Conservation (phyloP, 176 grass and related monocot genomes). For the Rhynchospora tenuis region DNA sequence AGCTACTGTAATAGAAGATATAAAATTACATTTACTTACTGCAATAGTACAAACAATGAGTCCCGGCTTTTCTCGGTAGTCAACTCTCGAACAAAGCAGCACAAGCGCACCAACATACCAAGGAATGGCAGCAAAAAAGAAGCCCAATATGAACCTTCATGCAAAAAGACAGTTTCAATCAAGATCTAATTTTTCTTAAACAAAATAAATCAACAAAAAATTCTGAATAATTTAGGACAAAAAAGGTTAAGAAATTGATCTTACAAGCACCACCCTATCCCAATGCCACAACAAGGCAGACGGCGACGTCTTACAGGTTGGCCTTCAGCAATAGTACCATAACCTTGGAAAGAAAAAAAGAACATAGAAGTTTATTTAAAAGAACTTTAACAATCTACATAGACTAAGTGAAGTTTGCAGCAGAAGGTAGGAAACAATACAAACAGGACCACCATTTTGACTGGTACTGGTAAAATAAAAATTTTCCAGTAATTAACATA, state of each 20-base stretch:
- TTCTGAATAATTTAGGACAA: neutral
- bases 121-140: conserved; percentile 90
- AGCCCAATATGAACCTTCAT: conserved; percentile 78
- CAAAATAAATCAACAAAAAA: conserved; percentile 8
- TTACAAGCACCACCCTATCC: conserved; percentile 91
- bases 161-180: conserved; percentile 13
- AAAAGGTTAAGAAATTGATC: conserved; percentile 26
- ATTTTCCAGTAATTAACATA: neutral
- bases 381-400: neutral
- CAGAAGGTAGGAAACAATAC: neutral
- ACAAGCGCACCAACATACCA: conserved; percentile 96
- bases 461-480: neutral
- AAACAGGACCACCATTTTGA: neutral
- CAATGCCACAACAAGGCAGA: conserved; percentile 81
- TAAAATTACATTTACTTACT: conserved; percentile 47
- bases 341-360: conserved; percentile 37
- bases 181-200: neutral
- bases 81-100: conserved; percentile 70
- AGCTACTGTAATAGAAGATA: neutral
- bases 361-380: neutral
- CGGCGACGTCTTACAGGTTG: conserved; percentile 67
- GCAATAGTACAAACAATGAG: conserved; percentile 88
- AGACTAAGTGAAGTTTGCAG: neutral
- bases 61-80: conserved; percentile 90
- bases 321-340: conserved; percentile 77